Conservation (phyloP, 352 stramenopile species). For the Phytopythium montanum region DNA sequence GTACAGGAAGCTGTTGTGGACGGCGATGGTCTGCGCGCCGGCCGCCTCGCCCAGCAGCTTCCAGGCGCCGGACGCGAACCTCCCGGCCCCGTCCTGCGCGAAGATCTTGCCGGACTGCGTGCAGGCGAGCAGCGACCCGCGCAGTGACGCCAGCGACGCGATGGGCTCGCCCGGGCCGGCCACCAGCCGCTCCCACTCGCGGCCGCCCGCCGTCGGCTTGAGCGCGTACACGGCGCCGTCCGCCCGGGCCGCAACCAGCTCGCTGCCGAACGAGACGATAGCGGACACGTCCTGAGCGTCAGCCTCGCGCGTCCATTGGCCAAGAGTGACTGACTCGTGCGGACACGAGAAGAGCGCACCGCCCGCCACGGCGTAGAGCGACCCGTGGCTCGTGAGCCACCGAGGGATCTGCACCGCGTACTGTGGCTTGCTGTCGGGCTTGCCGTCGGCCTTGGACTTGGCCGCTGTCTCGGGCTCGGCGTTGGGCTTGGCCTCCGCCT, state of each 20-base stretch:
- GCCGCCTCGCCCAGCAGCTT: slow-evolving; percentile 42
- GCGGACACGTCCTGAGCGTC: slow-evolving; percentile 40
- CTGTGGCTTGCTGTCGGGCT: slow-evolving; percentile 27
- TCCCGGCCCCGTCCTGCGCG: slow-evolving; percentile 60
- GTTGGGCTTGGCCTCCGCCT: slow-evolving; percentile 15
- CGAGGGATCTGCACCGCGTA: slow-evolving; percentile 47
- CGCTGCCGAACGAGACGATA: slow-evolving; percentile 74
- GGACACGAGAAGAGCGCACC: slow-evolving; percentile 53
- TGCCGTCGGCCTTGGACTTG: background rate
- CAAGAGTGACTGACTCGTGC: slow-evolving; percentile 41
- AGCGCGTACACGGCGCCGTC: slow-evolving; percentile 56
- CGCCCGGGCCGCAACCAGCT: slow-evolving; percentile 55
- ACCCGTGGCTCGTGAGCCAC: slow-evolving; percentile 78
- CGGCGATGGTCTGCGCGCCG: slow-evolving; percentile 40
- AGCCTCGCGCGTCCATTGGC: slow-evolving; percentile 38
- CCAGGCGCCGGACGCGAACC: slow-evolving; percentile 62
- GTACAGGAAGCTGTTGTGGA: slow-evolving; percentile 79
- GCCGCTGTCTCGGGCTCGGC: slow-evolving; percentile 10
- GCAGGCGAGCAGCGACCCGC: slow-evolving; percentile 59
- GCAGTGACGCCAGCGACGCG: slow-evolving; percentile 60
- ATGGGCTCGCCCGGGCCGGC: slow-evolving; percentile 37
- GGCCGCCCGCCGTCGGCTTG: slow-evolving; percentile 28
- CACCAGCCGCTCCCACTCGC: slow-evolving; percentile 51
- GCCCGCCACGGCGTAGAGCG: slow-evolving; percentile 60
- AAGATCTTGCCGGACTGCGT: slow-evolving; percentile 55